Base-by-base conservation (phyloP, 768 basidiomycete species). In the Porpolomopsis calyptriformis region DNA sequence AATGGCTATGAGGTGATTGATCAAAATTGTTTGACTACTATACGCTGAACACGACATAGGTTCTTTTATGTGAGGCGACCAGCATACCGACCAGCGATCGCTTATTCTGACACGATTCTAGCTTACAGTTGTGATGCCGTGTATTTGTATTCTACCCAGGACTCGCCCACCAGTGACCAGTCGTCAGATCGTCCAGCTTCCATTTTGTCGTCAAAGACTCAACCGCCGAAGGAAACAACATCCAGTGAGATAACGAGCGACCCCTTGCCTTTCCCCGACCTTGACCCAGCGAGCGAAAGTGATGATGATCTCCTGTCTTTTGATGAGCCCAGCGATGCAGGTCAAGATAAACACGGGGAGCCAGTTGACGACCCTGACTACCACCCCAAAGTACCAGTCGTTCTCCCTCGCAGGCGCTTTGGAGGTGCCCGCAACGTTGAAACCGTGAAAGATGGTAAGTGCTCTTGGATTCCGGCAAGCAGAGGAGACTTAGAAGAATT, bases 391-490 rank as follows among this genome's bases (percentile, higher is more conserved):
- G 71, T 76, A 3, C 73, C 81, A 10, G 61, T 78, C 31, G 63
- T 91, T 40, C 62, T 74, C 50, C 88, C 90, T 22, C 75, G 80
- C 33, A 62, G 60, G 49, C 72, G 74, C 12, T 93, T 73, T 61
- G 57, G 60, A 31, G 90, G 90, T 11, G 77, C 80, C 25, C 77
- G 81, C 46, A 94, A 92, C 56, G 67, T 85, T 1, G 78, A 78
- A 50, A 94, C 91, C 0, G 74, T 89, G 34, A 94, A 94, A 62
- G 90, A 92, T 59, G 87, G 90, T 82, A 52, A 55, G 80, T 57
- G 16, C 33, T 8, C 42, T 18, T 42, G 11, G 18, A 42, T 18
- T 40, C 25, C n/a, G 12, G 41, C 18, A 18, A 43, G 22, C 23
- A 19, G 31, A 33, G 41, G 7, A 22, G 33, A 31, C 20, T 29